Evolutionary conservation across 2,329 filamentous ascomycete genomes (phyloP).

Genomic region (Botrytis pseudocinerea): DNA sequence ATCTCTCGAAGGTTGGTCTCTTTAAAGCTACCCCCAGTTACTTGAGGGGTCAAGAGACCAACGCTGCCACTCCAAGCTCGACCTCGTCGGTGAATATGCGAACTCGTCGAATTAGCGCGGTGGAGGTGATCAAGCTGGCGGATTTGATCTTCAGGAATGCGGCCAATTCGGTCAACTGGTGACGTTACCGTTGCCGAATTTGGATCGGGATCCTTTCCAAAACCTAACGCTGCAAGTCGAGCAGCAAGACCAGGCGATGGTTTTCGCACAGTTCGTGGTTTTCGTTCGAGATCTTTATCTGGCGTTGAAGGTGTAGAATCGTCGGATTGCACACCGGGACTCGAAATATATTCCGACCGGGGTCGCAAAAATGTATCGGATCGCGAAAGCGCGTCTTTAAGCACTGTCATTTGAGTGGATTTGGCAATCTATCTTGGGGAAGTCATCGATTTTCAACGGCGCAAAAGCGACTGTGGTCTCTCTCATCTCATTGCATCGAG

Average conservation of each 20-base stretch:
- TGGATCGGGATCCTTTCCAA: conserved; percentile 46
- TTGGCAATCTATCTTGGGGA: conserved; percentile 15
- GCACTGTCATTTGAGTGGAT: conserved; percentile 29
- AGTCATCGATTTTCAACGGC: conserved; percentile 19
- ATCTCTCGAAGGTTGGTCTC: conserved; percentile 31
- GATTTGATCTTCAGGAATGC: conserved; percentile 69
- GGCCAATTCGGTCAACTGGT: conserved; percentile 57
- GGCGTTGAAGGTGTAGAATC: conserved; percentile 27
- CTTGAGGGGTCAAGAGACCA: conserved; percentile 38
- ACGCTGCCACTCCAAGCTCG: conserved; percentile 71
- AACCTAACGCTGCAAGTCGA: conserved; percentile 64
- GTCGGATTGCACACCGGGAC: conserved; percentile 19
- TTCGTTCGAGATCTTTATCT: conserved; percentile 31
- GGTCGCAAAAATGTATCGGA: conserved; percentile 30
- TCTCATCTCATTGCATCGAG: conserved; percentile 17
- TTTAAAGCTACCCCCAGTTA: conserved; percentile 34
- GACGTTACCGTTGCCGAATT: conserved; percentile 26
- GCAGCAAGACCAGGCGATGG: conserved; percentile 65
- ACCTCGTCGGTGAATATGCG: conserved; percentile 63
- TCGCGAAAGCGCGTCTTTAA: conserved; percentile 30
- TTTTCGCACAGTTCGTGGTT: conserved; percentile 48
- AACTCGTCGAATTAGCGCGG: conserved; percentile 52
- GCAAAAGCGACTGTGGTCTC: conserved; percentile 19
- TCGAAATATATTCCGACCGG: conserved; percentile 26
- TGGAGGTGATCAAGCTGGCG: conserved; percentile 68